Conservation (phyloP, 176 grass and related monocot species). For the Phoenix roebelenii region DNA sequence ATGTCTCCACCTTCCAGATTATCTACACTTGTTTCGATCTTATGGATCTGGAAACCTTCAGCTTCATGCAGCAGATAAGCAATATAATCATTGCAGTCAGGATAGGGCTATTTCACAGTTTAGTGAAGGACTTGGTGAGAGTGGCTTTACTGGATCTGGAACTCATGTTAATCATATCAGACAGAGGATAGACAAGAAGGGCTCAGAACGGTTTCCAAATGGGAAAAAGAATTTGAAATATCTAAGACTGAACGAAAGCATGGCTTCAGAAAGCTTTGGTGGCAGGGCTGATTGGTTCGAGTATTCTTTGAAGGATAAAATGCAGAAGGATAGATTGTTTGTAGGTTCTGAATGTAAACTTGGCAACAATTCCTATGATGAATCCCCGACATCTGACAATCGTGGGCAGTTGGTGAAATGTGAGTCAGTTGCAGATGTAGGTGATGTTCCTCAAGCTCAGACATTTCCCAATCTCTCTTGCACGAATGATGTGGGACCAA, state of each 20-base stretch:
- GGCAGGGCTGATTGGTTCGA: background rate
- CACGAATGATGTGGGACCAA: conserved; percentile 12
- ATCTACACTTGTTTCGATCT: conserved; percentile 30
- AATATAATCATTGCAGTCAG: conserved; percentile 26
- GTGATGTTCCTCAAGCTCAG: background rate
- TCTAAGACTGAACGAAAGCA: conserved; percentile 10
- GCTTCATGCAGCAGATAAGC: conserved; percentile 21
- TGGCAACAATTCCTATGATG: conserved; percentile 16
- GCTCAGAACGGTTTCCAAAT: conserved; percentile 2
- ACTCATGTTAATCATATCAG: conserved; percentile 14
- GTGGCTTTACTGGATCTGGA: conserved; percentile 23
- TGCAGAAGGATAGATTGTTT: conserved; percentile 8
- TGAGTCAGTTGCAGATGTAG: conserved; percentile 2
- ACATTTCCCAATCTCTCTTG: conserved; percentile 11
- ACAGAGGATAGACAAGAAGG: conserved; percentile 15
- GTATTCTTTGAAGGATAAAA: conserved; percentile 10
- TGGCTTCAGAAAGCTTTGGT: background rate
- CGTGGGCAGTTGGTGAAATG: conserved; percentile 2
- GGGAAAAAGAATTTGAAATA: conserved; percentile 29
- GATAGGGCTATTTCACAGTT: conserved; percentile 6
- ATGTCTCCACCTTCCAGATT: conserved; percentile 34
- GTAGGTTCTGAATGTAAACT: conserved; percentile 23
- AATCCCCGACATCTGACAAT: conserved; percentile 23
- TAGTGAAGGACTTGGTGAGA: conserved; percentile 23
- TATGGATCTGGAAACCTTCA: conserved; percentile 31